Conservation (phyloP, 805 yeast genomes). For the Blastobotrys attinorum region DNA sequence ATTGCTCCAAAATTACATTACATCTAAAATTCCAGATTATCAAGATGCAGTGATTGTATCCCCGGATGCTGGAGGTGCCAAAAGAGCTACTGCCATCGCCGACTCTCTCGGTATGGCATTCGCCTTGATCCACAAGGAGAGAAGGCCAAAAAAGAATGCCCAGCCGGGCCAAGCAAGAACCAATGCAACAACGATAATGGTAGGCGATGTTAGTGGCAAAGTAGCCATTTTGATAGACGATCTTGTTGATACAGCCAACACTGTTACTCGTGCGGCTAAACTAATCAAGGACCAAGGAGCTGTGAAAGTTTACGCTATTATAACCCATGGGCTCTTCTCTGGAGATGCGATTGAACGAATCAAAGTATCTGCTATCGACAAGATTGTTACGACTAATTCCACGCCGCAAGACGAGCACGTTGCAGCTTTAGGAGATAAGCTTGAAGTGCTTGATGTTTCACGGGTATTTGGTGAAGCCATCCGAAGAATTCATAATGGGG, state of each 20-base stretch:
- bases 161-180: constrained; percentile 11
- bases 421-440: constrained; percentile 45
- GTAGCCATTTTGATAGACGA: constrained; percentile 92
- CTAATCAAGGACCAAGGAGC: constrained; percentile 92
- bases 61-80: constrained; percentile 99
- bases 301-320: constrained; percentile 70
- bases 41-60: constrained; percentile 85
- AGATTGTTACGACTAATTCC: constrained; percentile 80
- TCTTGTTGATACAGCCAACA: constrained; percentile 85
- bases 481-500: constrained; percentile 95
- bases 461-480: constrained; percentile 89
- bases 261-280: constrained; percentile 87
- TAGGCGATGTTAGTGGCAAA: constrained; percentile 84
- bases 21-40: constrained; percentile 67
- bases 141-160: constrained; percentile 39
- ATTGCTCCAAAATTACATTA: constrained; percentile 74
- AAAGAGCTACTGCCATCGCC: constrained; percentile 90
- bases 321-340: constrained; percentile 88
- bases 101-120: constrained; percentile 82
- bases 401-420: constrained; percentile 71
- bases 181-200: constrained; percentile 85
- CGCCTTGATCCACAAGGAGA: constrained; percentile 92
- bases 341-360: constrained; percentile 83
- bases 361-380: constrained; percentile 62
- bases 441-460: constrained; percentile 82